Conservation (phyloP, 345 rosid genomes). For the Rhodomyrtus tomentosa region DNA sequence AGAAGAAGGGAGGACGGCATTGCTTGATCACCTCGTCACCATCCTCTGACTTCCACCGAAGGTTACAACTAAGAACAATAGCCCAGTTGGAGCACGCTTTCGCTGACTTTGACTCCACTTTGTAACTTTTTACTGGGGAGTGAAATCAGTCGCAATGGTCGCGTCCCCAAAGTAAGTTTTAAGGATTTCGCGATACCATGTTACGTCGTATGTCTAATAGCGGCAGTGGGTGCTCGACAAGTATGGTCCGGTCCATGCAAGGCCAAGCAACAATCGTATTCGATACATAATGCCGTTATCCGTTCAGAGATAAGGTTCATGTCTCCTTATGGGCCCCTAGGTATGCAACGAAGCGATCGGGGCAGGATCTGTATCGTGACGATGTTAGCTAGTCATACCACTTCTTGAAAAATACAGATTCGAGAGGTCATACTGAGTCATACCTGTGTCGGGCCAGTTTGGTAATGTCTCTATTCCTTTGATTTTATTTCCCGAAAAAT, state of each 20-base stretch:
- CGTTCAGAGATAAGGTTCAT: too few species aligned
- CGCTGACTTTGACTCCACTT: not conserved
- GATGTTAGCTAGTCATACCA: accelerated
- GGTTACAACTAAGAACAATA: not conserved
- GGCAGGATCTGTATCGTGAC: not conserved
- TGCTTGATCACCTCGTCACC: not conserved
- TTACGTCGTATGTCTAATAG: not conserved
- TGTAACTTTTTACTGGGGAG: too few species aligned
- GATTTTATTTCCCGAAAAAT: too few species aligned
- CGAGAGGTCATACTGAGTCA: not conserved
- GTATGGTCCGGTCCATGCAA: too few species aligned
- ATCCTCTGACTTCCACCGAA: not conserved
- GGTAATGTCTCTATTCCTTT: too few species aligned
- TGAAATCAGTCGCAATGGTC: not conserved
- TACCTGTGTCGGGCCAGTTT: too few species aligned
- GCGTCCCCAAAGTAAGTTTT: not conserved
- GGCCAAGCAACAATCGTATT: too few species aligned
- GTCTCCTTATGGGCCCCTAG: not conserved
- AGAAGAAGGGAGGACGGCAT: not conserved
- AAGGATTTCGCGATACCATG: not conserved
- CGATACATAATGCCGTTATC: too few species aligned
- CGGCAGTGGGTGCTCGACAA: not conserved
- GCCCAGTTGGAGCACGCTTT: not conserved
- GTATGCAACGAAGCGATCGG: accelerated
- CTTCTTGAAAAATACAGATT: not conserved